A percentile compares a stretch with the other conserved stretches of the same genome.
These are phyloP conservation scores for Globisporangium spinosum DNA, from an alignment of 352 stramenopile species.

Conservation along the genomic window DNA sequence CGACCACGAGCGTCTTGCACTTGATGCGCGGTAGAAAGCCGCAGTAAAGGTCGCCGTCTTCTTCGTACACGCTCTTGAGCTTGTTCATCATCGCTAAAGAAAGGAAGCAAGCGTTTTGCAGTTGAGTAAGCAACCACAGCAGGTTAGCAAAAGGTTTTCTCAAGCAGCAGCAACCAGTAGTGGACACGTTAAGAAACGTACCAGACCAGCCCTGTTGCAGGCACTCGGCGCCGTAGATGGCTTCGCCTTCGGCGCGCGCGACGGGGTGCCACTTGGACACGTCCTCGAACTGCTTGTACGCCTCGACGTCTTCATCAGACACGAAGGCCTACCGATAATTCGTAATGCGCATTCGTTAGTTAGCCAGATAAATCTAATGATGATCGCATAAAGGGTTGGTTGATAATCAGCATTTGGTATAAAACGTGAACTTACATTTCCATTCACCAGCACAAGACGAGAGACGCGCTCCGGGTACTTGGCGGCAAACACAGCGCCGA, in stretches of 20 bases:
- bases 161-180: neutral
- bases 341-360: too few relatives aligned
- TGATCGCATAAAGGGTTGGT: too few relatives aligned
- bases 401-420: neutral
- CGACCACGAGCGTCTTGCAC: constrained; percentile 83
- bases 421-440: constrained; percentile 48
- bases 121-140: neutral
- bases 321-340: constrained; percentile 45
- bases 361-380: too few relatives aligned
- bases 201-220: constrained; percentile 57
- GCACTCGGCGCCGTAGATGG: constrained; percentile 49
- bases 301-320: constrained; percentile 63
- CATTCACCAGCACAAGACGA: constrained; percentile 72
- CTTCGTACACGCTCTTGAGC: constrained; percentile 44
- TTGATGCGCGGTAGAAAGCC: constrained; percentile 59
- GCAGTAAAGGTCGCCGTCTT: constrained; percentile 72
- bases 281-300: constrained; percentile 45
- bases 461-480: constrained; percentile 64
- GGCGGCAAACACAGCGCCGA: constrained; percentile 60
- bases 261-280: constrained; percentile 50
- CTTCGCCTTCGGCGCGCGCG: constrained; percentile 40
- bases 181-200: neutral
- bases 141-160: neutral
- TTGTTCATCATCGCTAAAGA: constrained; percentile 48
- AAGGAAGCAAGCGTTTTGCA: neutral